A percentile compares a stretch with the other conserved stretches of the same genome.
These are phyloP conservation scores for Lactarius tabidus DNA, from an alignment of 768 basidiomycete species.

Conservation along the genomic window DNA sequence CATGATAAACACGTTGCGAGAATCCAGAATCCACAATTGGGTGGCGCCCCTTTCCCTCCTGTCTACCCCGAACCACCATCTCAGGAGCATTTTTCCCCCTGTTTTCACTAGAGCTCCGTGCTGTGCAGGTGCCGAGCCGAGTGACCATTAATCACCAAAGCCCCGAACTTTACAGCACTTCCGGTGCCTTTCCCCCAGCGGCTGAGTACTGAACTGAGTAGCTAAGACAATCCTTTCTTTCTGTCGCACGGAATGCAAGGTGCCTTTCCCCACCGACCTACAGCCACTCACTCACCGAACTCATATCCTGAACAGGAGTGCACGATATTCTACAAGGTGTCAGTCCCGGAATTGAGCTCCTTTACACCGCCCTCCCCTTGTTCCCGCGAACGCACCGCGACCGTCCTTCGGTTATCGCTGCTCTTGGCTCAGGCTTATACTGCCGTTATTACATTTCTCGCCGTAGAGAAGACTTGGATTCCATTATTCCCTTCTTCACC, in stretches of 20 bases:
- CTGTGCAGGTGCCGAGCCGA: too few species aligned
- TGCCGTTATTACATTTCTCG: background rate
- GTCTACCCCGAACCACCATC: too few species aligned
- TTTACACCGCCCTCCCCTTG: background rate
- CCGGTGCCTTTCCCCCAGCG: too few species aligned
- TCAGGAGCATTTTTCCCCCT: too few species aligned
- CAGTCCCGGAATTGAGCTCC: background rate
- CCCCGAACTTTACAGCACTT: too few species aligned
- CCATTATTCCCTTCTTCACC: background rate
- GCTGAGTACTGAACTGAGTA: too few species aligned
- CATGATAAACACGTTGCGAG: too few species aligned
- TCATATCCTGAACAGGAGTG: background rate
- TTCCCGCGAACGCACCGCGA: background rate
- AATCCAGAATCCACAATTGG: too few species aligned
- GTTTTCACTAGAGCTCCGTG: too few species aligned
- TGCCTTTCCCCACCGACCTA: background rate
- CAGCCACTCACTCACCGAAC: constrained; percentile 2
- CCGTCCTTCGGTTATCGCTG: background rate
- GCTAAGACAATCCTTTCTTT: too few species aligned
- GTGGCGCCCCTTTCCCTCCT: too few species aligned
- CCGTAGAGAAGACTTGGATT: constrained; percentile 1
- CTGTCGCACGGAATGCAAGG: background rate
- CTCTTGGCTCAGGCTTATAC: background rate
- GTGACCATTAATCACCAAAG: too few species aligned
- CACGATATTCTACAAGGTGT: background rate